Evolutionary conservation across 208 protist species (phyloP).

Genomic region (Acanthamoeba royreba): DNA sequence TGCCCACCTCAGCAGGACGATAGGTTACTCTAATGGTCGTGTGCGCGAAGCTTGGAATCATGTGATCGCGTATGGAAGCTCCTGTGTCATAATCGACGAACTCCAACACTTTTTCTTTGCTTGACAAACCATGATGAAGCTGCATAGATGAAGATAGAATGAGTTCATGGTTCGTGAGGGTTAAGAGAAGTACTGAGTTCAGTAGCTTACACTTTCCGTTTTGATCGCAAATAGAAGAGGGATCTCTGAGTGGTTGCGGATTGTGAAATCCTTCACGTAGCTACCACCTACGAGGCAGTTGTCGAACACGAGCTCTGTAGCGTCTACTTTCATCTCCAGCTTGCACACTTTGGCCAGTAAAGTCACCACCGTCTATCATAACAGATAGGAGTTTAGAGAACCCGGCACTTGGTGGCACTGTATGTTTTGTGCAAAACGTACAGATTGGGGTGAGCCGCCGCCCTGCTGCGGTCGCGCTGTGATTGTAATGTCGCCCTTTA

Average conservation of each 20-base stretch:
- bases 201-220: neutral
- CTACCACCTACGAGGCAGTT: slow-evolving; percentile 62
- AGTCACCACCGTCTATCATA: neutral
- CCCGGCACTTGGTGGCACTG: too few relatives aligned
- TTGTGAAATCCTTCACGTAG: slow-evolving; percentile 75
- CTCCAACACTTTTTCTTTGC: slow-evolving; percentile 32
- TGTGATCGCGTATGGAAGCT: slow-evolving; percentile 31
- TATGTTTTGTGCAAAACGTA: too few relatives aligned
- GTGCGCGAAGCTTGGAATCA: slow-evolving; percentile 54
- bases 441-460: neutral
- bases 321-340: slow-evolving; percentile 66
- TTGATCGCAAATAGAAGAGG: slow-evolving; percentile 63
- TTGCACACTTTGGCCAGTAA: slow-evolving; percentile 65
- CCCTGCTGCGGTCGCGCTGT: neutral
- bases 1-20: slow-evolving; percentile 31
- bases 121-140: neutral
- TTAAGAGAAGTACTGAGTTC: neutral
- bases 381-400: neutral
- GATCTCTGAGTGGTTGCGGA: slow-evolving; percentile 76
- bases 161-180: neutral
- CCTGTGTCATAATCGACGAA: slow-evolving; percentile 56
- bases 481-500: slow-evolving; percentile 69
- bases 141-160: neutral
- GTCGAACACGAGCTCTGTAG: slow-evolving; percentile 70
- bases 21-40: slow-evolving; percentile 52